Conservation (phyloP, 352 stramenopile species). For the Pythium chondricola region DNA sequence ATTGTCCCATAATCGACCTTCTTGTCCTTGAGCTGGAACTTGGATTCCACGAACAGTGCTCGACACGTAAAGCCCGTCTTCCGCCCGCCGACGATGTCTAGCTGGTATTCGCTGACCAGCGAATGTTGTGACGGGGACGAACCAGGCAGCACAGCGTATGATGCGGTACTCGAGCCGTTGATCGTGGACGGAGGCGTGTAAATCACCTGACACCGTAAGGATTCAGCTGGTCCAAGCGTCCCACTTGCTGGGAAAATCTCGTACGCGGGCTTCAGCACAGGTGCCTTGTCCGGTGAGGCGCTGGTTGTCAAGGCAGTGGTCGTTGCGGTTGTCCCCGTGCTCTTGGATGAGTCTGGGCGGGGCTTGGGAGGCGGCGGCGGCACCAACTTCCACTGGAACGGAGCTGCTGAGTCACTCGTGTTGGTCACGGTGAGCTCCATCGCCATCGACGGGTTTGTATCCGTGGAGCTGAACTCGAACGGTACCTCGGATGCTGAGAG, state of each 20-base stretch:
- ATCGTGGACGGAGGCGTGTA: slow-evolving; percentile 36
- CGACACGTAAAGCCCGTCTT: slow-evolving; percentile 38
- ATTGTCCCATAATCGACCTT: slow-evolving; percentile 79
- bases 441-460: slow-evolving; percentile 41
- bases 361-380: slow-evolving; percentile 4
- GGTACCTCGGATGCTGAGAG: slow-evolving; percentile 44
- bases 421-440: slow-evolving; percentile 82
- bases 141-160: slow-evolving; percentile 3
- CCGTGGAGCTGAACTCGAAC: slow-evolving; percentile 72
- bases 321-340: slow-evolving; percentile 23
- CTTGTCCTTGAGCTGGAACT: slow-evolving; percentile 57
- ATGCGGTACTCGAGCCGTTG: background rate
- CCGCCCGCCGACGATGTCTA: slow-evolving; percentile 51
- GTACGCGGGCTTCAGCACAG: slow-evolving; percentile 24
- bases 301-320: background rate
- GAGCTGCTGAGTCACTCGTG: slow-evolving; percentile 83
- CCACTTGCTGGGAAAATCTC: slow-evolving; percentile 46
- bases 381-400: slow-evolving; percentile 73
- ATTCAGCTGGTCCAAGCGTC: slow-evolving; percentile 25
- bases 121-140: slow-evolving; percentile 6
- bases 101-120: slow-evolving; percentile 39
- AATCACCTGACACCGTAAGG: slow-evolving; percentile 38
- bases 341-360: slow-evolving; percentile 58
- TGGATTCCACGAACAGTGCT: slow-evolving; percentile 44
- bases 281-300: slow-evolving; percentile 12